Conservation (phyloP, 2,329 filamentous ascomycete genomes). For the Harringtonia lauricola region DNA sequence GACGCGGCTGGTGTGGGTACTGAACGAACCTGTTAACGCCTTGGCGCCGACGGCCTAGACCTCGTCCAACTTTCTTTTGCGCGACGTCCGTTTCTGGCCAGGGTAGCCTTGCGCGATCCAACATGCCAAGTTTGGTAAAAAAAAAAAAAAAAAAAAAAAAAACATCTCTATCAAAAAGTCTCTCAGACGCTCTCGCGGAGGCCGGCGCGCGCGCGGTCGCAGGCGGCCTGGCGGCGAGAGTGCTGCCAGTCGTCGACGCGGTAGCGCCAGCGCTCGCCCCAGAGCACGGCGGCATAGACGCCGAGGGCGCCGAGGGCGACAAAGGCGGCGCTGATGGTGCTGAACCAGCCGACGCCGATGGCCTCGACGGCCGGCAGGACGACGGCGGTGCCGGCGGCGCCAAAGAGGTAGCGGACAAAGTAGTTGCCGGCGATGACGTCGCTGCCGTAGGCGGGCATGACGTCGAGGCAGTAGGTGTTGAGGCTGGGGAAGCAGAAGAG, state of each 20-base stretch:
- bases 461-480: constrained; percentile 70
- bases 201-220: constrained; percentile 5
- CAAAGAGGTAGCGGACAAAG: constrained; percentile 65
- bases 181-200: background rate
- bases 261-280: constrained; percentile 40
- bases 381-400: constrained; percentile 56
- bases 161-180: too few species aligned
- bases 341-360: constrained; percentile 76
- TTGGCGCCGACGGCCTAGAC: too few species aligned
- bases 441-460: constrained; percentile 59
- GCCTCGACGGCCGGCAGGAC: constrained; percentile 63
- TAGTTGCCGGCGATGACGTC: constrained; percentile 78
- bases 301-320: constrained; percentile 33
- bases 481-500: constrained; percentile 58
- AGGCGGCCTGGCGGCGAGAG: constrained; percentile 18
- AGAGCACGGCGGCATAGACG: constrained; percentile 36
- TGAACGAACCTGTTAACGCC: too few species aligned
- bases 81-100: too few species aligned
- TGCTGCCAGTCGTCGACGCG: constrained; percentile 37
- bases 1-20: too few species aligned
- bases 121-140: too few species aligned
- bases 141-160: too few species aligned
- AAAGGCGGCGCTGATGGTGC: constrained; percentile 54
- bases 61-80: too few species aligned
- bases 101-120: too few species aligned